Evolutionary conservation across 2,329 filamentous ascomycete species (phyloP), one percentile per base, ranked within the genome.

Genomic region (Colletotrichum scovillei): DNA sequence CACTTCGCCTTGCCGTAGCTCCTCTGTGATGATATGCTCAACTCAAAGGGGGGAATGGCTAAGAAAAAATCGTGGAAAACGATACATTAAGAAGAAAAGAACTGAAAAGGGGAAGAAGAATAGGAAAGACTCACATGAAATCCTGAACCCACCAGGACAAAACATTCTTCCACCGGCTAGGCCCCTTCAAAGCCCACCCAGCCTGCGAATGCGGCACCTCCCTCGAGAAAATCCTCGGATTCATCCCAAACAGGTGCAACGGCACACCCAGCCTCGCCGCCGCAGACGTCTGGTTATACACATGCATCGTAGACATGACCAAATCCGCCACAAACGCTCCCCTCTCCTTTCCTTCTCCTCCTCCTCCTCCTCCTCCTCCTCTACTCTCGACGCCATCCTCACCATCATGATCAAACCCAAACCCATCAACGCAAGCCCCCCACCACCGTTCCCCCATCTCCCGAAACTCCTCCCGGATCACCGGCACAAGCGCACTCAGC

Each of bases 191-290:
- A 60, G 60, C 59, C 69, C 69, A 73, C 3, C 30, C 73, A 4
- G 69, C 53, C 60, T 74, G 73, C n/a, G 63, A 60, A 49, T 74
- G 73, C 46, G 69, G 69, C 1, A 74, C 9, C 56, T 74, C 69
- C 55, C 28, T 62, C 24, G 69, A 68, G 22, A 63, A 73, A 4
- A 66, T 69, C 46, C 73, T 63, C 42, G 65, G 69, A 19, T 74
- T 89, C 82, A 92, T 93, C 79, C 93, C 93, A 90, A 93, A 93
- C 74, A 93, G 81, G 76, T 90, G 89, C n/a, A 91, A 77, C 1
- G 90, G 89, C 49, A 91, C 85, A 0, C 89, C 89, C n/a, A 91
- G 75, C 70, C 87, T 85, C 79, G 91, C 88, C 0, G 89, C 89
- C 55, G 76, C 78, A 52, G 79, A 78, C 1, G 78, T 66, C 69